Conservation (phyloP, 805 yeast genomes). For the Candida insectorum region DNA sequence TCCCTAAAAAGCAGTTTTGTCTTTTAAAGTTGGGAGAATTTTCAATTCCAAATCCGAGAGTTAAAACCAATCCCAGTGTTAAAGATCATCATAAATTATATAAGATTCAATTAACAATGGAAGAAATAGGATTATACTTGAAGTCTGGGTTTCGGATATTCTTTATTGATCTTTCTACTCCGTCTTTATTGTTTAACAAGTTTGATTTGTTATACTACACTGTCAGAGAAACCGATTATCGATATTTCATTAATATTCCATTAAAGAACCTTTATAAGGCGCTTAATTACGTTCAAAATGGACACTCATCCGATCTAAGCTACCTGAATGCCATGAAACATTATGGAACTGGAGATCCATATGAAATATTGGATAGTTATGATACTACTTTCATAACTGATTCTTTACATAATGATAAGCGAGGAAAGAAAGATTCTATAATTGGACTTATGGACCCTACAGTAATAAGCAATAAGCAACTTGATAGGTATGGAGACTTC, state of each 20-base stretch:
- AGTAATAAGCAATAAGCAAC: conserved; percentile 12
- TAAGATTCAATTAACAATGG: conserved; percentile 45
- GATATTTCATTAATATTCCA: conserved; percentile 43
- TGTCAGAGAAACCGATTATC: conserved; percentile 37
- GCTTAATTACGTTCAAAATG: conserved; percentile 34
- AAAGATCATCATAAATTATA: conserved; percentile 9
- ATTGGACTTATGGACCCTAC: conserved; percentile 3
- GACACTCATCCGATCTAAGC: conserved; percentile 14
- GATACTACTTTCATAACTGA: conserved; percentile 16
- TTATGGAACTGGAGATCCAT: conserved; percentile 29
- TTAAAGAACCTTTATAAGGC: conserved; percentile 47
- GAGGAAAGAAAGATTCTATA: conserved; percentile 3
- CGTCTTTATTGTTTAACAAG: conserved; percentile 38
- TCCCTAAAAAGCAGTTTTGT: conserved; percentile 51
- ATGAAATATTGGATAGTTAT: conserved; percentile 16
- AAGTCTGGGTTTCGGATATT: conserved; percentile 50
- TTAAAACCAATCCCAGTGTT: conserved; percentile 4
- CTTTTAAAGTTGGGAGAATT: conserved; percentile 52
- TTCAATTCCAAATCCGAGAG: conserved; percentile 20
- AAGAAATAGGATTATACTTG: conserved; percentile 52
- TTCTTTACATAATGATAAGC: conserved; percentile 8
- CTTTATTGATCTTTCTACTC: conserved; percentile 43
- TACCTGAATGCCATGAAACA: conserved; percentile 12
- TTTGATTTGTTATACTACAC: conserved; percentile 41
- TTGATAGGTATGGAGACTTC: conserved; percentile 31